phyloP scores from a whole-genome alignment of 441 rosid species.

The Erysimum cheiri region DNA sequence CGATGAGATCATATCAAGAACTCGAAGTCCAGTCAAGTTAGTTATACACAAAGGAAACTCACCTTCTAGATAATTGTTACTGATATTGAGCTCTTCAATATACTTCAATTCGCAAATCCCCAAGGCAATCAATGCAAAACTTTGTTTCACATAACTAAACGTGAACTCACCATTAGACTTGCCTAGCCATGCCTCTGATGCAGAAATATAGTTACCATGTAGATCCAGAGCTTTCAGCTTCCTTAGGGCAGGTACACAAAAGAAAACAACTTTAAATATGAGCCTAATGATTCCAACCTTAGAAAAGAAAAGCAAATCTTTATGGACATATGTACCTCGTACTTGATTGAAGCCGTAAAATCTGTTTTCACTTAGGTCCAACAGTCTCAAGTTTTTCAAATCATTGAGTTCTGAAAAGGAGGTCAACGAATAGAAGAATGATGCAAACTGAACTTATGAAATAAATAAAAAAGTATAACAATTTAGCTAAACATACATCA shows the following conservation, averaged over 20 bases:
- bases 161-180: not conserved
- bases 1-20: constrained; percentile 34
- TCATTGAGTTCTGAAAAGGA: not conserved
- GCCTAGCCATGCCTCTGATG: not conserved
- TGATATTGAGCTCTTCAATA: constrained; percentile 9
- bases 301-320: not conserved
- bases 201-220: not conserved
- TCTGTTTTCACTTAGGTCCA: not conserved
- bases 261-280: not conserved
- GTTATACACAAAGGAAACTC: constrained; percentile 11
- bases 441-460: not conserved
- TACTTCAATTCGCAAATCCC: constrained; percentile 37
- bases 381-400: not conserved
- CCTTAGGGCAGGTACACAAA: not conserved
- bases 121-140: not conserved
- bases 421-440: not conserved
- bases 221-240: constrained; percentile 12
- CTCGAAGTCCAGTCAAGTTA: constrained; percentile 1
- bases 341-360: not conserved
- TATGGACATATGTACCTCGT: not conserved
- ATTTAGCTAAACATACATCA: too few relatives aligned
- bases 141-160: not conserved
- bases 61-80: not conserved
- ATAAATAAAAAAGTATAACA: too few relatives aligned
- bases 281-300: not conserved